phyloP scores from a whole-genome alignment of 1,139 yeast species.

The Protomyces inundatus region DNA sequence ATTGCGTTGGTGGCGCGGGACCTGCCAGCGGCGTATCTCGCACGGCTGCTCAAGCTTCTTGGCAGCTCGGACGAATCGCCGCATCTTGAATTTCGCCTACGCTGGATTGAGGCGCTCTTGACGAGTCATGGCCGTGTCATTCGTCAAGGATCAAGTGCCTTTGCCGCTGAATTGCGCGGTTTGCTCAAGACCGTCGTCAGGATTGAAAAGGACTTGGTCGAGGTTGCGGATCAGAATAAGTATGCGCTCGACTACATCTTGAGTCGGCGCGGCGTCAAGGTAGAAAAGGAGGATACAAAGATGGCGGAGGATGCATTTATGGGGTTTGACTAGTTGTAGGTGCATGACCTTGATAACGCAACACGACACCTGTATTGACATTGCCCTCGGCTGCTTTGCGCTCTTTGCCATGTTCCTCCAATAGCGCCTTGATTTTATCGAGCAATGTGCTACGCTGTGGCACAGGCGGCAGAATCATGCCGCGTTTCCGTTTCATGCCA shows the following conservation, averaged over 20 bases:
- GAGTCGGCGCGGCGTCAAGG: slow-evolving; percentile 16
- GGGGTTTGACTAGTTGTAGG: not conserved
- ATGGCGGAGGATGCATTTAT: slow-evolving; percentile 3
- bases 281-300: not conserved
- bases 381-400: slow-evolving; percentile 16
- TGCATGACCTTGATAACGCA: slow-evolving; percentile 13
- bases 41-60: slow-evolving; percentile 61
- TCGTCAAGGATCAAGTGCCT: slow-evolving; percentile 56
- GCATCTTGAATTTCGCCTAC: slow-evolving; percentile 74
- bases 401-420: slow-evolving; percentile 7
- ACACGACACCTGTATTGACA: slow-evolving; percentile 2
- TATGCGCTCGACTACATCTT: slow-evolving; percentile 48
- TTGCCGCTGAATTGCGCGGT: slow-evolving; percentile 58
- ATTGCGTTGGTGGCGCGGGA: slow-evolving; percentile 59
- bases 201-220: slow-evolving; percentile 66
- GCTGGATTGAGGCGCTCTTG: slow-evolving; percentile 71
- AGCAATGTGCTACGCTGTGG: not conserved
- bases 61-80: slow-evolving; percentile 71
- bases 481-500: slow-evolving; percentile 10
- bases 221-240: slow-evolving; percentile 51
- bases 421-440: not conserved
- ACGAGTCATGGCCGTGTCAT: slow-evolving; percentile 75
- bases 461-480: not conserved
- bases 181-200: slow-evolving; percentile 58
- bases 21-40: slow-evolving; percentile 71